phyloP scores from a whole-genome alignment of 345 rosid genomes.

The Cardiospermum halicacabum region DNA sequence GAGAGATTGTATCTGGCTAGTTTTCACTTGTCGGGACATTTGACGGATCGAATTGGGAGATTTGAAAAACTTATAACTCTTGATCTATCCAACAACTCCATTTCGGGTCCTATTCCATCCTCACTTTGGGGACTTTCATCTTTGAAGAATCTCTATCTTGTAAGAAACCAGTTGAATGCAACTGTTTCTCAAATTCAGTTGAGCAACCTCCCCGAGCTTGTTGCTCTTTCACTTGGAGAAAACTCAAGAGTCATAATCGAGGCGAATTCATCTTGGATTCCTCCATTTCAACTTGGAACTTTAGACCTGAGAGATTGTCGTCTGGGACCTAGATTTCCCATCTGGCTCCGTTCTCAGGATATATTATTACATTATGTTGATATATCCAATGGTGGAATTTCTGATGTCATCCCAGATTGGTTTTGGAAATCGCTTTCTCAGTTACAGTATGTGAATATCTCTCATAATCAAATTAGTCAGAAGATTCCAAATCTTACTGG shows the following conservation, averaged over 20 bases:
- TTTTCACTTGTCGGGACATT: not conserved
- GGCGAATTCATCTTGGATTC: not conserved
- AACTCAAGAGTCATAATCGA: not conserved
- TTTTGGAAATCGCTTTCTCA: constrained; percentile 1
- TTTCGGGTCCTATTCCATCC: not conserved
- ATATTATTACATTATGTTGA: constrained; percentile 10
- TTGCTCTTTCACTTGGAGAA: not conserved
- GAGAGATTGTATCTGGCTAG: not conserved
- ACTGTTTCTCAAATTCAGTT: not conserved
- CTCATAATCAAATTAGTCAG: constrained; percentile 9
- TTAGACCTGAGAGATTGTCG: constrained; percentile 17
- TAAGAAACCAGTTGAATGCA: not conserved
- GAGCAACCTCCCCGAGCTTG: not conserved
- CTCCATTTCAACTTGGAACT: not conserved
- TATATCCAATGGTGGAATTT: constrained; percentile 22
- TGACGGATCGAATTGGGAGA: not conserved
- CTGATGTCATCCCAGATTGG: constrained; percentile 10
- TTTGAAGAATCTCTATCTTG: not conserved
- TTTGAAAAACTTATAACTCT: not conserved
- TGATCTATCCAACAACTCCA: not conserved
- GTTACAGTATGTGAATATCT: constrained; percentile 2
- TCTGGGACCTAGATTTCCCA: constrained; percentile 29
- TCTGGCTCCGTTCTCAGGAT: constrained; percentile 26
- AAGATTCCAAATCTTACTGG: constrained; percentile 3
- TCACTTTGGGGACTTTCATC: not conserved